A percentile compares a stretch with the other conserved stretches of the same genome.
Conservation (phyloP, 23 red algal genomes). For the Gracilaria domingensis region DNA sequence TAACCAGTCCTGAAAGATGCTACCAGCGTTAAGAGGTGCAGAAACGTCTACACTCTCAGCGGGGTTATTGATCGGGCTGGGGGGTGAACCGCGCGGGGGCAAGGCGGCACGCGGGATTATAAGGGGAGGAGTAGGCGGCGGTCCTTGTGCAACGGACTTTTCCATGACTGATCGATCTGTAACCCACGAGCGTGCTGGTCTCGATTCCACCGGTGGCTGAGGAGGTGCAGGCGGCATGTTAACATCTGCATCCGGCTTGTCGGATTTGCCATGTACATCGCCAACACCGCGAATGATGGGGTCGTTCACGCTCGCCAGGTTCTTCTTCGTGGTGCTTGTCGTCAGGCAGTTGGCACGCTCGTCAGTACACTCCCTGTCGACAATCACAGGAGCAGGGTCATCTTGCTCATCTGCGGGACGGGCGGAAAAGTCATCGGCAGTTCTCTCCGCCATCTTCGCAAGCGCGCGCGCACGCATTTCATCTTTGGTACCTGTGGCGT, state of each 20-base stretch:
- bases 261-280: conserved; percentile 22
- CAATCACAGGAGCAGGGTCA: not conserved
- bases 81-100: not conserved
- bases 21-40: not conserved
- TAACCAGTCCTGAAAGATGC: conserved; percentile 25
- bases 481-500: conserved; percentile 17
- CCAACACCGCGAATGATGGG: conserved; percentile 29
- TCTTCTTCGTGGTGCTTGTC: conserved; percentile 46
- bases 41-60: conserved; percentile 6
- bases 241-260: conserved; percentile 9
- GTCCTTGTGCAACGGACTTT: not conserved
- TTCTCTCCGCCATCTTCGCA: conserved; percentile 40
- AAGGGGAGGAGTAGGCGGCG: not conserved
- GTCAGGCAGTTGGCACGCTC: conserved; percentile 12
- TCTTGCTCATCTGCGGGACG: not conserved
- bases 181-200: conserved; percentile 27
- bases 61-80: conserved; percentile 13
- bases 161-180: conserved; percentile 22
- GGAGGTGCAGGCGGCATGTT: not conserved
- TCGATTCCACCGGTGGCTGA: not conserved
- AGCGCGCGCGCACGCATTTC: conserved; percentile 21
- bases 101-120: not conserved
- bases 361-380: not conserved
- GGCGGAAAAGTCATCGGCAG: conserved; percentile 23
- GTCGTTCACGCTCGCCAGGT: conserved; percentile 23